Base-by-base conservation (phyloP, 768 basidiomycete species). In the Termitomyces sp. region DNA sequence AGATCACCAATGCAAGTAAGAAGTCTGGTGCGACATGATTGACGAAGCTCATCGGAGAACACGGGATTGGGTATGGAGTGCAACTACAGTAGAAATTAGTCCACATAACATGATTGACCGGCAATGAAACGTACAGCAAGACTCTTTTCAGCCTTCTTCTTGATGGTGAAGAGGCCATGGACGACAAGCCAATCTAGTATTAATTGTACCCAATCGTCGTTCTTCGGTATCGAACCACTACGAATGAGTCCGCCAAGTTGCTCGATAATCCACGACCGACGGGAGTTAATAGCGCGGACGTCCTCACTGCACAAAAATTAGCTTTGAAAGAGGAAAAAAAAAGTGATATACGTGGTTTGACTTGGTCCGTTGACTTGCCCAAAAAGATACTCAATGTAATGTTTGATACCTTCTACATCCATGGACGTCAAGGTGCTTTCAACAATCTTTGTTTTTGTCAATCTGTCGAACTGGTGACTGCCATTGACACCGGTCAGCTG, bases 381-480 rank as follows among this genome's bases (percentile, higher is more conserved):
- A 37, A 91, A 74, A 23, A 98, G 73, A 70, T 89, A 85, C 35
- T 77, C 69, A 44, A 94, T 82, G 70, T 95, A 98, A 39, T 73
- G 80, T 61, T 81, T 79, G 59, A 97, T 89, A 9, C 92, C 94
- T 1, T 83, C 76, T 0, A 73, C 70, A 61, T 88, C 83, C 80
- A 94, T 85, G 35, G 81, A 82, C 3, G 83, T 78, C 54, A 98
- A 74, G 55, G 98, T 85, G 1, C 82, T 80, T 72, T 96, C 94
- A 35, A 98, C 81, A 0, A 92, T 96, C 72, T 94, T 97, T 9
- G 95, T 95, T 69, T 85, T 89, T 11, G 95, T 96, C 56, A 96
- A 70, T 69, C 82, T 88, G 72, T 99, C 96, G 64, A 98, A 99
- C 68, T 93, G 89, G 56, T 85, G 82, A 63, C 80, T 86, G 10